Evolutionary conservation across 352 stramenopile genomes (phyloP), one percentile per base, ranked within the genome.

Genomic region (Sclerospora graminicola): DNA sequence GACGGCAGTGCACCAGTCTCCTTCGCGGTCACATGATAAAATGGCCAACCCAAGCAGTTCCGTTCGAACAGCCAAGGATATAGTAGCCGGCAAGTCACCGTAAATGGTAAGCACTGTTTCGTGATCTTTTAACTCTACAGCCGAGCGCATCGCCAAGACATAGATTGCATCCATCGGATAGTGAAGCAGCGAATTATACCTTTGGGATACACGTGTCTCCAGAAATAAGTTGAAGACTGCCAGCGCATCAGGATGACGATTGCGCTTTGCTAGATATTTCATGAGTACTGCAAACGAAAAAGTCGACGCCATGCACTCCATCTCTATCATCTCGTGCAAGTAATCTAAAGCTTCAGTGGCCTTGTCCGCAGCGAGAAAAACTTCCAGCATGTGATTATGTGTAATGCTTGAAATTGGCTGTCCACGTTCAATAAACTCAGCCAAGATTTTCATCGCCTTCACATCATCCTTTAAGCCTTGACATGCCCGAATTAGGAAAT

Each of bases 261-360:
- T 48, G 24, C 60, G 51, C 31, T 66, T 57, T 11, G 66, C 34
- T 46, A 75, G 46, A 39, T 89, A 68, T 45, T 84, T 84, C 63
- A 93, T 84, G 19, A 90, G 36, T 6, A 60, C 39, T 28, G 77
- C 87, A 51, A 89, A 89, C 30, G 64, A 69, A 40, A 85, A 89
- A 11, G 74, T 79, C 6, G 78, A 87, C 20, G 51, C 63, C 11
- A 82, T 37, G 0, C 58, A 58, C 13, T 65, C 49, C 39, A 36
- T 30, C 23, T 74, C 54, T 16, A 67, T 46, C 42, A 67, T 56
- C 52, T 83, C 84, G 26, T 67, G 27, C 13, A 90, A 48, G 41
- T 88, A 63, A 42, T 48, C 53, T 23, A 52, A 62, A 13, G 81
- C 78, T 10, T 48, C 54, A 9, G 34, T 14, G 28, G 64, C 66